Evolutionary conservation across 306 rosid genomes (phyloP).

Genomic region (Cicer yamashitae): DNA sequence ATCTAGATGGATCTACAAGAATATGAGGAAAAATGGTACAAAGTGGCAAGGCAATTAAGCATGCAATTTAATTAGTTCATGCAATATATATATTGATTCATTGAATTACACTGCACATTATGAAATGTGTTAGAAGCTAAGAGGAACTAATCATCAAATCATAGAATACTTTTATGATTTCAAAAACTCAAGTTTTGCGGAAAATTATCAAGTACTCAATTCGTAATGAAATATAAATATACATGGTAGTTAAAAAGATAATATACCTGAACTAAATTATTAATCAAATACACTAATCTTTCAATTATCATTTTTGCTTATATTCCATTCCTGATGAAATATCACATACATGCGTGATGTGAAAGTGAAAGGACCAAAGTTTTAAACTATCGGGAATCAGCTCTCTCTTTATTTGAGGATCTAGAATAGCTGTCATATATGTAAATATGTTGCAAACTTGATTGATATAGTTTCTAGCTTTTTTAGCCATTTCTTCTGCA

Average conservation of each 20-base stretch:
- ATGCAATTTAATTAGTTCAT: constrained; percentile 12
- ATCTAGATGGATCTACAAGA: background rate
- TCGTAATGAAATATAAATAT: no score
- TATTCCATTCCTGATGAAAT: no score
- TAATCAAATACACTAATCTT: no score
- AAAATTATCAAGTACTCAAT: no score
- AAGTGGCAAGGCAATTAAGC: background rate
- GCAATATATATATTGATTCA: constrained; percentile 12
- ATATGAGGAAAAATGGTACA: background rate
- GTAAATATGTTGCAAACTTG: constrained; percentile 89
- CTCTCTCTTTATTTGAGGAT: constrained; percentile 93
- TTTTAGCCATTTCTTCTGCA: constrained; percentile 89
- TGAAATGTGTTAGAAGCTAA: no score
- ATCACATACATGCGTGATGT: no score
- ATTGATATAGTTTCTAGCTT: constrained; percentile 68
- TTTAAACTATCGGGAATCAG: constrained; percentile 76
- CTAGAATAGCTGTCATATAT: constrained; percentile 90
- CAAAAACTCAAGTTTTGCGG: background rate
- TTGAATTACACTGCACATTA: no score
- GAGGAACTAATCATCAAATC: no score
- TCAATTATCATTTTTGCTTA: no score
- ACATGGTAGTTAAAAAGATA: no score
- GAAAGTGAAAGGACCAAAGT: no score
- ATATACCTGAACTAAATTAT: no score
- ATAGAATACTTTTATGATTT: background rate